Percentiles rank a stretch among this genome's conserved stretches.
These are phyloP conservation scores for Leccinellum albellum DNA, from an alignment of 768 basidiomycete species.

Conservation along the genomic window DNA sequence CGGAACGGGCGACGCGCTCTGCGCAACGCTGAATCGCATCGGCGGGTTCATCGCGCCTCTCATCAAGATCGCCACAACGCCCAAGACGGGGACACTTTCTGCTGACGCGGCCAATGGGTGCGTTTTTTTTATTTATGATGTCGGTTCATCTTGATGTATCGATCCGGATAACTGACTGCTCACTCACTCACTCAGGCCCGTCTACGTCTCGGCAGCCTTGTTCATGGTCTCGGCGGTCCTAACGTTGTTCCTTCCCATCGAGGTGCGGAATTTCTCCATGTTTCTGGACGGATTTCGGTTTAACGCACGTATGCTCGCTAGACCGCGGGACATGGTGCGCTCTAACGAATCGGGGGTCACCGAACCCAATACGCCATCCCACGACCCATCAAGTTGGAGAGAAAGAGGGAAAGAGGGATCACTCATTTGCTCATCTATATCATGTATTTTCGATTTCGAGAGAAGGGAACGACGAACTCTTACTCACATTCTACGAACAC, in stretches of 20 bases:
- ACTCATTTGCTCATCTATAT: neutral
- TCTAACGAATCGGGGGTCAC: neutral
- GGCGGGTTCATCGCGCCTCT: conserved; percentile 47
- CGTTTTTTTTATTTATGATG: neutral
- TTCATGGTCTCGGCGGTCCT: conserved; percentile 40
- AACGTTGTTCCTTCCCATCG: conserved; percentile 44
- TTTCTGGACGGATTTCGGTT: neutral
- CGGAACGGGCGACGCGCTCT: conserved; percentile 52
- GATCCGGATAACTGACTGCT: neutral
- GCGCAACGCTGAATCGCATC: conserved; percentile 45
- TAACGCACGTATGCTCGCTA: neutral
- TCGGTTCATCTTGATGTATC: too few relatives aligned
- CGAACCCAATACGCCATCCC: too few relatives aligned
- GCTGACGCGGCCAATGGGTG: conserved; percentile 36
- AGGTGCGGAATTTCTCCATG: conserved; percentile 29
- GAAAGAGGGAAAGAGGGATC: neutral
- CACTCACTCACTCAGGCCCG: conserved; percentile 30
- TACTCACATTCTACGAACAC: neutral
- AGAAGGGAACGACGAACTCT: neutral
- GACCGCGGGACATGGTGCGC: conserved; percentile 28
- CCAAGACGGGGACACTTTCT: conserved; percentile 26
- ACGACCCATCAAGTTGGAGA: neutral
- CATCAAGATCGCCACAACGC: conserved; percentile 46
- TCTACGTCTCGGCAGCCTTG: conserved; percentile 46
- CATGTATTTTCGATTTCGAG: neutral